Base-by-base conservation (phyloP, 2,329 filamentous ascomycete species). In the Cordyceps sp. region DNA sequence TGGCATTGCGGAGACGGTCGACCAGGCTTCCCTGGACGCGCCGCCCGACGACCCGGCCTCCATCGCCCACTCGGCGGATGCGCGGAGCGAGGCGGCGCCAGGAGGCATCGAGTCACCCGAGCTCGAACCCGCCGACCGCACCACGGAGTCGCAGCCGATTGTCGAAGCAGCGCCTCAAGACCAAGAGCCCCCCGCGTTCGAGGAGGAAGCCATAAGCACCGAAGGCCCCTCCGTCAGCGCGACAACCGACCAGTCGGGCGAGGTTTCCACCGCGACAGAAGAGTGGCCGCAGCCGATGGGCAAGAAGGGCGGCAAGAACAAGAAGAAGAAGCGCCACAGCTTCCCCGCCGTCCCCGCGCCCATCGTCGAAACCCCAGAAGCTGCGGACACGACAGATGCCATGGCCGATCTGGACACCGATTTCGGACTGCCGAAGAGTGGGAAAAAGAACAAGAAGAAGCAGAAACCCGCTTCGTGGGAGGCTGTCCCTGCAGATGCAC, bases 371-470 rank as follows among this genome's bases (percentile, higher is more conserved):
- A n/a, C 26, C 15, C 5, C 26, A 6, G 24, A 30, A 10, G 15
- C 16, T 4, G 12, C 19, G 16, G 31, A 30, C 16, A 18, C 22
- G 10, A 18, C 24, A n/a, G n/a, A n/a, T 31, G 22, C 32, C 10
- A 6, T 25, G 12, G 29, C n/a, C 22, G 30, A 36, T 14, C 19
- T 26, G 10, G 34, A 36, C 12, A 18, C 21, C 10, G 31, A 36
- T 23, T 27, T 29, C 13, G 30, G 34, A 24, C 21, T 26, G 27
- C 20, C 37, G 3, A 34, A 36, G 31, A 36, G 37, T 24, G 27
- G 27, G 9, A 35, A 35, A 29, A 41, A 40, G 28, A 36, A 30
- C 25, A 41, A 44, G 36, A 40, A 44, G 32, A 41, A 43, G 34
- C 42, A 36, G 31, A 39, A 37, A 18, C 33, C 37, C 18, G 21